Conservation (phyloP, 2,329 filamentous ascomycete genomes). For the Metarhizium guizhouense region DNA sequence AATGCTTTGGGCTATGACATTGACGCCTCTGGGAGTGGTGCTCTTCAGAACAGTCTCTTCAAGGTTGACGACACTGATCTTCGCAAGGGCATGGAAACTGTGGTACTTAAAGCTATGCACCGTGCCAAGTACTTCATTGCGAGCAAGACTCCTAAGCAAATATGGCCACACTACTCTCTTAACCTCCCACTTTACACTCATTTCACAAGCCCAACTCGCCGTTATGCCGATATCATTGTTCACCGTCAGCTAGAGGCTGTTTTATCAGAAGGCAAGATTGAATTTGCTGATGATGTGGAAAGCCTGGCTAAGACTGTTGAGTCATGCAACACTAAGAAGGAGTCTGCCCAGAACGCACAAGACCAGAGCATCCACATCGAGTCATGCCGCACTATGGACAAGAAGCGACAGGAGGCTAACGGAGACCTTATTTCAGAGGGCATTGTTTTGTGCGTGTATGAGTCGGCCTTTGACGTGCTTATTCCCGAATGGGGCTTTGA, state of each 20-base stretch:
- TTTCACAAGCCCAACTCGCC: conserved; percentile 89
- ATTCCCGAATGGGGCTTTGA: conserved; percentile 98
- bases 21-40: conserved; percentile 80
- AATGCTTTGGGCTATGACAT: conserved; percentile 82
- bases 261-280: conserved; percentile 70
- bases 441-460: conserved; percentile 94
- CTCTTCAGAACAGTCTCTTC: conserved; percentile 90
- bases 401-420: conserved; percentile 74
- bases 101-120: conserved; percentile 90
- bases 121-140: conserved; percentile 92
- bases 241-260: conserved; percentile 89
- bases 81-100: conserved; percentile 95
- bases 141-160: conserved; percentile 66
- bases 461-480: conserved; percentile 95
- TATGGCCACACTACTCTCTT: conserved; percentile 81
- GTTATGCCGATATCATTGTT: conserved; percentile 90
- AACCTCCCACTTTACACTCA: conserved; percentile 95
- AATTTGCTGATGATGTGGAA: conserved; percentile 86
- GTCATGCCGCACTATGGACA: conserved; percentile 92
- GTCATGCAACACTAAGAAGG: conserved; percentile 97
- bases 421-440: conserved; percentile 92
- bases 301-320: conserved; percentile 85
- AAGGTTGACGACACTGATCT: conserved; percentile 81
- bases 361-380: conserved; percentile 99
- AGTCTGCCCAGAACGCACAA: conserved; percentile 92